These are phyloP conservation scores for Ceratocystis cacaofunesta DNA, from an alignment of 2,329 filamentous ascomycete species.

Conservation along the genomic window DNA sequence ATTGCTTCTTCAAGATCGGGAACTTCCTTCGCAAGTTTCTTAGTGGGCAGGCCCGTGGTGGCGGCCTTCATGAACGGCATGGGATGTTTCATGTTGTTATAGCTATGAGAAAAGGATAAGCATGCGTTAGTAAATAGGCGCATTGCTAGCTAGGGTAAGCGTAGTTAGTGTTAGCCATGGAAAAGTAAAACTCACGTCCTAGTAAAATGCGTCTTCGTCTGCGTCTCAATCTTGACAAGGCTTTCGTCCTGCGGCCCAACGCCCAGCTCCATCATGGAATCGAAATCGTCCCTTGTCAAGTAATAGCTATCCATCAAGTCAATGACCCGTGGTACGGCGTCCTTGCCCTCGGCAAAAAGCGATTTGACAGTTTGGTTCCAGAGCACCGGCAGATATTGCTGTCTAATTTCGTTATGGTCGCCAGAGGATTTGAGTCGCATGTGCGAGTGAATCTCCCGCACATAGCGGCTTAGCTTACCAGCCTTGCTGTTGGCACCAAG, in stretches of 20 bases:
- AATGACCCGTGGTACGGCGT: conserved; percentile 68
- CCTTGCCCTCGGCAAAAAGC: conserved; percentile 65
- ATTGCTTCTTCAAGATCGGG: conserved; percentile 94
- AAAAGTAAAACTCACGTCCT: conserved; percentile 47
- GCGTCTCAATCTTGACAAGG: conserved; percentile 60
- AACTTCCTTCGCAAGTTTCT: conserved; percentile 56
- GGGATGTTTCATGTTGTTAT: conserved; percentile 76
- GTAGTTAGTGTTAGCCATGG: background rate
- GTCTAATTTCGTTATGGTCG: conserved; percentile 82
- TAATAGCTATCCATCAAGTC: conserved; percentile 96
- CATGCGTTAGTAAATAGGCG: conserved; percentile 14
- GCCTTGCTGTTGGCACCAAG: conserved; percentile 88
- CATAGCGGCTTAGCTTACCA: conserved; percentile 59
- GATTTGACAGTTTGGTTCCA: conserved; percentile 68
- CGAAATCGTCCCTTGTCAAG: conserved; percentile 86
- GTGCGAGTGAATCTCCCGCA: conserved; percentile 92
- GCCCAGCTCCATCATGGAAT: conserved; percentile 80
- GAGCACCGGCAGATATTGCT: conserved; percentile 81
- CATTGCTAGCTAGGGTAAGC: background rate
- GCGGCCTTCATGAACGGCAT: conserved; percentile 93
- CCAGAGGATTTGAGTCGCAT: conserved; percentile 86
- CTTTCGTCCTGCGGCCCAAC: conserved; percentile 71
- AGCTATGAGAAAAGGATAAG: conserved; percentile 34
- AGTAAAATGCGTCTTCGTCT: conserved; percentile 82
- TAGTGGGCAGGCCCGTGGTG: conserved; percentile 47